Conservation (phyloP, 331 rosid genomes). For the Phaseolus coccineus region DNA sequence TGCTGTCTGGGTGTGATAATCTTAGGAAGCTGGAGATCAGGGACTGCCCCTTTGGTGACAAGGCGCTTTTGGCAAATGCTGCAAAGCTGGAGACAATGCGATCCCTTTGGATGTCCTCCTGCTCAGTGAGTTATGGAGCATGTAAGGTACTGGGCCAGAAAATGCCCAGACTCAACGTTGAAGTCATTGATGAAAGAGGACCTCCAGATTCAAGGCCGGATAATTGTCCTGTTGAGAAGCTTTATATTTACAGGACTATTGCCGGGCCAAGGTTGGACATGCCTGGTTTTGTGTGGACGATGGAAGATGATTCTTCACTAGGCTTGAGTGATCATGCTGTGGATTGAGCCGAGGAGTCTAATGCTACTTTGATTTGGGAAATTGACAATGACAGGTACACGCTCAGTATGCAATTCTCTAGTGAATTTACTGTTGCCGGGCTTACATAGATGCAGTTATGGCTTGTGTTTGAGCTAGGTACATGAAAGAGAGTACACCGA, state of each 20-base stretch:
- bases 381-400: constrained; percentile 58
- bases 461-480: constrained; percentile 47
- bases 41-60: constrained; percentile 97
- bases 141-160: constrained; percentile 89
- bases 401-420: constrained; percentile 47
- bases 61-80: constrained; percentile 97
- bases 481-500: constrained; percentile 44
- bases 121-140: constrained; percentile 92
- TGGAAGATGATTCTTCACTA: constrained; percentile 61
- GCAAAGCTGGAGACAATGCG: constrained; percentile 99
- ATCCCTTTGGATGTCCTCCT: constrained; percentile 99
- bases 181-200: constrained; percentile 91
- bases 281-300: constrained; percentile 80
- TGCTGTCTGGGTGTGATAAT: constrained; percentile 88
- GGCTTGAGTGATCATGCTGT: constrained; percentile 44
- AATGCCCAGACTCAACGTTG: constrained; percentile 86
- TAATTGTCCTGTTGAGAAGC: constrained; percentile 81
- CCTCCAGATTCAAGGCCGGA: constrained; percentile 77
- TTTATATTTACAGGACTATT: constrained; percentile 76
- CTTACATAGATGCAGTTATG: constrained; percentile 55
- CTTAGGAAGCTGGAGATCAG: constrained; percentile 92
- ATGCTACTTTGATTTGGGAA: constrained; percentile 26
- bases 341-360: constrained; percentile 20
- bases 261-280: constrained; percentile 83
- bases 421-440: constrained; percentile 51